phyloP scores from a whole-genome alignment of 2,329 filamentous ascomycete genomes.

The Colletotrichum sojae region DNA sequence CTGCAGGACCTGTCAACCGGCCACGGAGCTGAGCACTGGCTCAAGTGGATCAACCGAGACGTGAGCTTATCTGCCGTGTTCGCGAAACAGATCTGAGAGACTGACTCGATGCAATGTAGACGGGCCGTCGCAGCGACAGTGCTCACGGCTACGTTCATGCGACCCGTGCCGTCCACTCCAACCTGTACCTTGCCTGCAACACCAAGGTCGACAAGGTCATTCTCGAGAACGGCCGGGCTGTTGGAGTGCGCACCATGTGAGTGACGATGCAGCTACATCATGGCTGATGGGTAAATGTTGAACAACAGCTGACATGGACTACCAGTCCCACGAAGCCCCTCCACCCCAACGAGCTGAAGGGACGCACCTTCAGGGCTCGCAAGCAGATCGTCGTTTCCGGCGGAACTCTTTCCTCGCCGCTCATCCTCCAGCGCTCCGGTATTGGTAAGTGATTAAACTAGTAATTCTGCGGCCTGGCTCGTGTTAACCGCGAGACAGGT shows the following conservation, averaged over 20 bases:
- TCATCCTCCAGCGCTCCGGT: conserved; percentile 82
- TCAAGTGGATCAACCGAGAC: conserved; percentile 87
- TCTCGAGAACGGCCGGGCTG: conserved; percentile 79
- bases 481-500: conserved; percentile 50
- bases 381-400: conserved; percentile 82
- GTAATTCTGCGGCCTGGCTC: too few relatives aligned
- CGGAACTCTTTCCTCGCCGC: conserved; percentile 80
- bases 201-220: conserved; percentile 85
- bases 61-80: conserved; percentile 48
- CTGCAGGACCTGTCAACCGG: conserved; percentile 79
- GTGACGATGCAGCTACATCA: conserved; percentile 26
- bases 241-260: conserved; percentile 77
- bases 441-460: conserved; percentile 60
- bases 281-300: neutral
- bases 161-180: conserved; percentile 78
- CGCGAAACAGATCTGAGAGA: neutral
- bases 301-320: conserved; percentile 34
- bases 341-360: conserved; percentile 65
- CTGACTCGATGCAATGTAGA: conserved; percentile 52
- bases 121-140: conserved; percentile 81
- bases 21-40: conserved; percentile 84
- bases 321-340: conserved; percentile 74
- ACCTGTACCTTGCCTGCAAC: conserved; percentile 80
- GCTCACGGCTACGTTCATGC: conserved; percentile 85
- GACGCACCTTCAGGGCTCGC: conserved; percentile 73